phyloP scores from a whole-genome alignment of 805 yeast genomes.

The Candida sanyiensis region DNA sequence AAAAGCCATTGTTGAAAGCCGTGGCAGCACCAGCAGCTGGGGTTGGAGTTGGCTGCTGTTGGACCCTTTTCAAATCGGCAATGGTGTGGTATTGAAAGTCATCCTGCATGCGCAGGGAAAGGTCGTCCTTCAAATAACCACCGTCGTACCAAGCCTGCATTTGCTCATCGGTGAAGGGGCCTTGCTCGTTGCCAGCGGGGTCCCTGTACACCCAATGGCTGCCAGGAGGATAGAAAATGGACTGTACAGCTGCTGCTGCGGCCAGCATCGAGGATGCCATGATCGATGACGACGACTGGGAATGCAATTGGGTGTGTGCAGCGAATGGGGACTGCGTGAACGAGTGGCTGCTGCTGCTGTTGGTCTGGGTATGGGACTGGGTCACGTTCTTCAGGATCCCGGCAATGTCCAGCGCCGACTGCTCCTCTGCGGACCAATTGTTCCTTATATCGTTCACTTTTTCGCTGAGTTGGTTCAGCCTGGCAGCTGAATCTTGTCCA shows the following conservation, averaged over 20 bases:
- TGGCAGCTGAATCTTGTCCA: conserved; percentile 7
- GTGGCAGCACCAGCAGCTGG: background rate
- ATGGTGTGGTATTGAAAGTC: conserved; percentile 47
- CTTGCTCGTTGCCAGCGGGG: conserved; percentile 64
- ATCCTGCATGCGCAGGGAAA: conserved; percentile 54
- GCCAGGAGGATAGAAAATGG: conserved; percentile 7
- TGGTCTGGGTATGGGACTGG: conserved; percentile 3
- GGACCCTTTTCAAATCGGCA: conserved; percentile 42
- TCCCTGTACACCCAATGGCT: conserved; percentile 46
- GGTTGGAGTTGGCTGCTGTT: conserved; percentile 1
- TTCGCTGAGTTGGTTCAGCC: conserved; percentile 14
- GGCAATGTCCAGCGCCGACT: conserved; percentile 22
- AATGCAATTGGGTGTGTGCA: conserved; percentile 8
- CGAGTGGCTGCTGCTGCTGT: conserved; percentile 3
- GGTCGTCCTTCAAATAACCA: conserved; percentile 50
- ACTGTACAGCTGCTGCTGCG: conserved; percentile 2
- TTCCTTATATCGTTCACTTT: conserved; percentile 17
- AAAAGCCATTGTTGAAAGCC: conserved; percentile 7
- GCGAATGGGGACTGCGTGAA: conserved; percentile 1
- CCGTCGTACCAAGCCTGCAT: conserved; percentile 77
- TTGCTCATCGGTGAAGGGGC: conserved; percentile 67
- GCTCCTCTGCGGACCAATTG: conserved; percentile 20
- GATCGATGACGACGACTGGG: background rate
- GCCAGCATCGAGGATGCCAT: conserved; percentile 7
- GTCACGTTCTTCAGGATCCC: conserved; percentile 20